phyloP scores from a whole-genome alignment of 2,329 filamentous ascomycete species.

The Atkinsonella texensis region DNA sequence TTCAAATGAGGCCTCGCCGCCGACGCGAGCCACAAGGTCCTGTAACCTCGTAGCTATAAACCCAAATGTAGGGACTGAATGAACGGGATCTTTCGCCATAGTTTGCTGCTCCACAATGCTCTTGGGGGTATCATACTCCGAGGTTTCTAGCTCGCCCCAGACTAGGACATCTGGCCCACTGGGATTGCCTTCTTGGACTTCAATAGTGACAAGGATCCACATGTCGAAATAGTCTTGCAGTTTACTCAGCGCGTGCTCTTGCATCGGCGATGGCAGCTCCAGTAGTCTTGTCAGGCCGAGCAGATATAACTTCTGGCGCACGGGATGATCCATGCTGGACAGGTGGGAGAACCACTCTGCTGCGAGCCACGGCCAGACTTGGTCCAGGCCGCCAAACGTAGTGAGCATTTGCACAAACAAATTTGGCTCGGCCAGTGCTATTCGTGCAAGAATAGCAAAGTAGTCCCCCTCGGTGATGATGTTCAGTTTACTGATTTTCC shows the following conservation, averaged over 20 bases:
- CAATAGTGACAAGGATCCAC: slow-evolving; percentile 60
- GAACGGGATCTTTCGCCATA: slow-evolving; percentile 50
- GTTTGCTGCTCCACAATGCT: slow-evolving; percentile 41
- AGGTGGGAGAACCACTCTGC: slow-evolving; percentile 57
- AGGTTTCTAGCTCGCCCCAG: slow-evolving; percentile 27
- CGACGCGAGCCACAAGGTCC: slow-evolving; percentile 43
- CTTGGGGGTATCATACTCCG: slow-evolving; percentile 45
- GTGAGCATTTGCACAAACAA: slow-evolving; percentile 51
- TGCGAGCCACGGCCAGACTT: slow-evolving; percentile 48
- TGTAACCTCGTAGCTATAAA: slow-evolving; percentile 54
- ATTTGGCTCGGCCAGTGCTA: slow-evolving; percentile 60
- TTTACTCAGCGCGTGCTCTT: slow-evolving; percentile 43
- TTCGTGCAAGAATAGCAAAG: slow-evolving; percentile 67
- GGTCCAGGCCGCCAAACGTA: slow-evolving; percentile 32
- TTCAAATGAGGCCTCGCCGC: slow-evolving; percentile 55
- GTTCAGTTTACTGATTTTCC: slow-evolving; percentile 55
- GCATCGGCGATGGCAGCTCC: slow-evolving; percentile 46
- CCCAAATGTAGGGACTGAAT: slow-evolving; percentile 48
- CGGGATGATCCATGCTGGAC: slow-evolving; percentile 52
- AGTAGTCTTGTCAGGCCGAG: slow-evolving; percentile 61
- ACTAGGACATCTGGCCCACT: slow-evolving; percentile 41
- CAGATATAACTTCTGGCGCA: slow-evolving; percentile 58
- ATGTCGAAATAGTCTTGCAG: slow-evolving; percentile 64
- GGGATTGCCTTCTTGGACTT: slow-evolving; percentile 50
- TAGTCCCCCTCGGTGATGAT: slow-evolving; percentile 75